Evolutionary conservation across 2,329 filamentous ascomycete species (phyloP).

Genomic region (Hirsutella thompsonii): DNA sequence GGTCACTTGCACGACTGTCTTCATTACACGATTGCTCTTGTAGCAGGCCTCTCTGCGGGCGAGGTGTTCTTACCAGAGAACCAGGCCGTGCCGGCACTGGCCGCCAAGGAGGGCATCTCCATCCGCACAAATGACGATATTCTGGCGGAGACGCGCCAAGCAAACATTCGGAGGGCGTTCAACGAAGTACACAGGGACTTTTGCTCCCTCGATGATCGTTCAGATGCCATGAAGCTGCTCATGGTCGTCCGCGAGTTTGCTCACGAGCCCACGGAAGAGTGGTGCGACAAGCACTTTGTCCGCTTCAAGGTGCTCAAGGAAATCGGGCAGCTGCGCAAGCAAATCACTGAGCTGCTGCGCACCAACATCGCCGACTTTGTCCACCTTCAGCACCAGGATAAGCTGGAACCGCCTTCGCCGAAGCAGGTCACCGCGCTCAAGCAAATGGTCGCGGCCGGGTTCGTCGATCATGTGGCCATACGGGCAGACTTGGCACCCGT

Average conservation of each 20-base stretch:
- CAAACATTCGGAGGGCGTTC: constrained; percentile 46
- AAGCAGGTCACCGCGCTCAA: constrained; percentile 71
- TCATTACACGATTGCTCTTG: constrained; percentile 75
- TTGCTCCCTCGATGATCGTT: constrained; percentile 65
- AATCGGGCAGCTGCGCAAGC: constrained; percentile 66
- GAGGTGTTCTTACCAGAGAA: constrained; percentile 79
- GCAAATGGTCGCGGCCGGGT: constrained; percentile 83
- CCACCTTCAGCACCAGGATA: constrained; percentile 41
- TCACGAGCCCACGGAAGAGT: constrained; percentile 55
- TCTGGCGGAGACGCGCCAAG: constrained; percentile 56
- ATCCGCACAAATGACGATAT: constrained; percentile 55
- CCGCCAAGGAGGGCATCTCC: constrained; percentile 31
- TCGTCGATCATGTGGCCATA: constrained; percentile 89
- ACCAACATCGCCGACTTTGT: constrained; percentile 57
- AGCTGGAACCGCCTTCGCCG: constrained; percentile 44
- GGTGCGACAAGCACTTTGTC: constrained; percentile 76
- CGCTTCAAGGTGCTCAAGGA: constrained; percentile 80
- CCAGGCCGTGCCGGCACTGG: constrained; percentile 52
- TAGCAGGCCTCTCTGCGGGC: constrained; percentile 76
- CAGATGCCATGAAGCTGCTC: constrained; percentile 82
- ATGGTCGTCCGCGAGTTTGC: constrained; percentile 82
- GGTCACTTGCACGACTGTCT: constrained; percentile 73
- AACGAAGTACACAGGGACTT: constrained; percentile 69
- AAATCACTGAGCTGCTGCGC: constrained; percentile 71
- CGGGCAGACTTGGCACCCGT: constrained; percentile 73